phyloP scores from a whole-genome alignment of 2,329 filamentous ascomycete species.

The Ophiostoma piceae region DNA sequence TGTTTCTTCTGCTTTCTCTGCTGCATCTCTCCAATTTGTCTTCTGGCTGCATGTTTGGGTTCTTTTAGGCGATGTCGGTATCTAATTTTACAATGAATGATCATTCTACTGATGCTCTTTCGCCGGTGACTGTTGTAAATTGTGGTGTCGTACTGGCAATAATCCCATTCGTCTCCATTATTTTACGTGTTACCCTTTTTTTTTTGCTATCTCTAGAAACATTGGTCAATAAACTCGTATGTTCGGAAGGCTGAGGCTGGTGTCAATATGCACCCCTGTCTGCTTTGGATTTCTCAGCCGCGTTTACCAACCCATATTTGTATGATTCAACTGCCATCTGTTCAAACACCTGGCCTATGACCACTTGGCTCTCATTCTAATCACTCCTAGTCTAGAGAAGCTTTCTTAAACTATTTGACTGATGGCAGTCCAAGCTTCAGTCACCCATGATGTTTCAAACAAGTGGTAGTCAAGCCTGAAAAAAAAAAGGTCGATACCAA shows the following conservation, averaged over 20 bases:
- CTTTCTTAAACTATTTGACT: background rate
- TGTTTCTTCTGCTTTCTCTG: background rate
- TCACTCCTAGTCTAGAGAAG: background rate
- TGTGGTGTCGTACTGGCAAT: background rate
- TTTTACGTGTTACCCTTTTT: no score
- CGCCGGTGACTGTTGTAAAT: background rate
- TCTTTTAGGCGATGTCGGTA: constrained; percentile 17
- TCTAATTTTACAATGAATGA: background rate
- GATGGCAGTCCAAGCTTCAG: background rate
- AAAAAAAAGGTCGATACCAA: background rate
- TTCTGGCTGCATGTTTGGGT: constrained; percentile 19
- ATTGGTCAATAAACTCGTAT: background rate
- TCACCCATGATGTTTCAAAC: background rate
- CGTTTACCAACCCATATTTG: background rate
- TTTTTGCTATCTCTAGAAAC: no score
- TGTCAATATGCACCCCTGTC: background rate
- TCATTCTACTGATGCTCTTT: background rate
- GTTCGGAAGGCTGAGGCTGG: background rate
- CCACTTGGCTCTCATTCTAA: background rate
- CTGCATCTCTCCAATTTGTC: background rate
- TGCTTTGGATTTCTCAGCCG: background rate
- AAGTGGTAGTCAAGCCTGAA: background rate
- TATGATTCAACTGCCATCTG: background rate
- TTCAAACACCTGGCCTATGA: background rate
- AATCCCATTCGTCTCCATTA: background rate